Evolutionary conservation across 495 filamentous ascomycete species (phyloP).

Genomic region (Endocarpon pusillum): DNA sequence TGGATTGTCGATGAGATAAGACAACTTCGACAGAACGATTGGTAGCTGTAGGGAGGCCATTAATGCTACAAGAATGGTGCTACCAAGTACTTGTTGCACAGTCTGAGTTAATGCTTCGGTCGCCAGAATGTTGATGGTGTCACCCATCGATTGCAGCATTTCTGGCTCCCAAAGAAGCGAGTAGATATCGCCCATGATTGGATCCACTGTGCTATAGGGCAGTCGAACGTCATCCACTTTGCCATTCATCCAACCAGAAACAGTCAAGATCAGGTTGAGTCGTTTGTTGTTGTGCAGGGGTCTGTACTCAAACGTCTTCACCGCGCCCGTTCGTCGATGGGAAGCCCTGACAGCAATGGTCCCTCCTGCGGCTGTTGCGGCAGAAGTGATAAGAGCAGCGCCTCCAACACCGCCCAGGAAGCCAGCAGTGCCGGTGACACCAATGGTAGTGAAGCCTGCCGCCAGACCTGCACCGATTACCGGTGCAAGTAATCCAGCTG

Average conservation of each 20-base stretch:
- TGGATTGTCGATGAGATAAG: slow-evolving; percentile 95
- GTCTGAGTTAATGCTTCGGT: slow-evolving; percentile 96
- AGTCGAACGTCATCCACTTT: slow-evolving; percentile 92
- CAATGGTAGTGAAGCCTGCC: slow-evolving; percentile 88
- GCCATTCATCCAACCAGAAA: slow-evolving; percentile 97
- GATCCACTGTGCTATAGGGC: slow-evolving; percentile 89
- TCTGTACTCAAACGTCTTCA: slow-evolving; percentile 91
- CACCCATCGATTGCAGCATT: slow-evolving; percentile 92
- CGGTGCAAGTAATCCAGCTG: slow-evolving; percentile 78
- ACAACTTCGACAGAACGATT: slow-evolving; percentile 80
- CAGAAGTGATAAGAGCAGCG: slow-evolving; percentile 82
- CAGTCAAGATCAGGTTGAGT: slow-evolving; percentile 87
- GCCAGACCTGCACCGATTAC: slow-evolving; percentile 91
- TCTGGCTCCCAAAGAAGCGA: slow-evolving; percentile 97
- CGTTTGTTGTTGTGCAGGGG: slow-evolving; percentile 95
- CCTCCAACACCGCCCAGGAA: slow-evolving; percentile 88
- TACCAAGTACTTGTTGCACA: slow-evolving; percentile 86
- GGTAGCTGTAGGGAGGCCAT: slow-evolving; percentile 93
- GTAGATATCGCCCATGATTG: slow-evolving; percentile 96
- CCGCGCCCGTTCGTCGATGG: slow-evolving; percentile 68
- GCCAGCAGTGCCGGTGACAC: slow-evolving; percentile 70
- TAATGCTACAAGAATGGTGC: slow-evolving; percentile 67
- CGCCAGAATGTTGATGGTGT: slow-evolving; percentile 93
- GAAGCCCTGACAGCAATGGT: slow-evolving; percentile 76
- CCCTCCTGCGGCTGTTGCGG: slow-evolving; percentile 71